Percentiles rank a stretch among this genome's conserved stretches.
These are phyloP conservation scores for Pseudogymnoascus sp. DNA, from an alignment of 2,329 filamentous ascomycete species.

Conservation along the genomic window DNA sequence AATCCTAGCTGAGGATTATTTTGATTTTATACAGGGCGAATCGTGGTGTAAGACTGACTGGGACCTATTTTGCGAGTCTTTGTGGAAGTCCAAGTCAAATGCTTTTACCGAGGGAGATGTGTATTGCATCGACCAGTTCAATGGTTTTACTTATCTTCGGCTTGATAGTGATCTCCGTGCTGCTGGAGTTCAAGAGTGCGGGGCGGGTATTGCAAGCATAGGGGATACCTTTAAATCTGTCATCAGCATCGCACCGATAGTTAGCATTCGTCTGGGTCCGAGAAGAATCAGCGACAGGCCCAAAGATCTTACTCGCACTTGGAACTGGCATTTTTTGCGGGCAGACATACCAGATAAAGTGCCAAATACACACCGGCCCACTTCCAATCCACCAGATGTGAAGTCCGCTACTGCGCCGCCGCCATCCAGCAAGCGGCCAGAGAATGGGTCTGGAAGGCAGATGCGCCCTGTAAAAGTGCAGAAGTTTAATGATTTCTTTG, in stretches of 20 bases:
- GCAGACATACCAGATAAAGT: background rate
- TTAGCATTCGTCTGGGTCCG: background rate
- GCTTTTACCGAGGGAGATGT: background rate
- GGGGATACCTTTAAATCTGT: background rate
- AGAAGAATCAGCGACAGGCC: background rate
- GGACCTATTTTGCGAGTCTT: background rate
- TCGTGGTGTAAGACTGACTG: background rate
- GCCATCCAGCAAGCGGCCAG: background rate
- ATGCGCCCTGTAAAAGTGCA: background rate
- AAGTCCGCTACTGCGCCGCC: background rate
- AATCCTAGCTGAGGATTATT: background rate
- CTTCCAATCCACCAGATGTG: background rate
- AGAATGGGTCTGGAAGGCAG: background rate
- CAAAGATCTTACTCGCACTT: background rate
- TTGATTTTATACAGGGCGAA: background rate
- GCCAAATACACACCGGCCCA: background rate
- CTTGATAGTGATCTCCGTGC: background rate
- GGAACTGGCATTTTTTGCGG: background rate
- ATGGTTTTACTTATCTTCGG: background rate
- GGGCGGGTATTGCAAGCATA: background rate
- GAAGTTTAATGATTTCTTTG: background rate
- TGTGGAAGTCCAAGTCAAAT: background rate
- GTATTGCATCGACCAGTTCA: background rate
- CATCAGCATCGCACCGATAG: background rate
- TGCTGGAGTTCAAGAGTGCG: background rate